Base-by-base conservation (phyloP, 2,329 filamentous ascomycete species). In the Beauveria varroae region DNA sequence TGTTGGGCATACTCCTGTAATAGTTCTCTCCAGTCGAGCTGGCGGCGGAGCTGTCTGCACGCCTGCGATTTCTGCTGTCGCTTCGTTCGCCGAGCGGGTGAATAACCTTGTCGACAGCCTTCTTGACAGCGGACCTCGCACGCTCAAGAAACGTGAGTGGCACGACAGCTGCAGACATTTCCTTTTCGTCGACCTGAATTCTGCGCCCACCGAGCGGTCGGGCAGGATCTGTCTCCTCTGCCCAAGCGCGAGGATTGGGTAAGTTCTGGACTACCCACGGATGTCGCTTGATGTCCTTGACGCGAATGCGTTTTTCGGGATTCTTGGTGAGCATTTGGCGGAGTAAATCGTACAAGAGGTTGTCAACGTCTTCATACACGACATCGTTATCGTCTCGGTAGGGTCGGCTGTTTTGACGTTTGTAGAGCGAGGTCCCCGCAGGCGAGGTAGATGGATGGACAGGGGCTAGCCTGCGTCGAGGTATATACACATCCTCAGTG, bases 231-330 rank as follows among this genome's bases (percentile, higher is more conserved):
- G 93, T 96, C 65, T 96, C 91, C 67, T 96, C 91, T n/a, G 97
- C 84, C 95, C 95, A 99, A 10, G 82, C 80, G 37, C 85, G 78
- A 43, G 88, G 84, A 67, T 96, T 88, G 40, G 84, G 77, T 51
- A 98, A 84, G 65, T 89, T 92, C 62, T 87, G 80, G 1, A 93
- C 80, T 18, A 98, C 88, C 95, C 95, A 99, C 5, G 88, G 87
- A 71, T 99, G 95, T 63, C 90, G 88, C 73, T 98, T 98, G 68
- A 98, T 93, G 68, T 97, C 93, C 63, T 88, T 86, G 57, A 99
- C 79, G 8, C 90, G 89, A 68, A 99, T 97, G 44, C 95, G 87
- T 74, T 93, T 87, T 34, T 89, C 82, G 1, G 93, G 93, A 69
- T 98, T 91, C 75, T 98, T 99, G 67, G 84, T 87, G 62, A 99